A percentile compares a stretch with the other conserved stretches of the same genome.
Conservation (phyloP, 805 yeast species). For the Maudiozyma turicensis region DNA sequence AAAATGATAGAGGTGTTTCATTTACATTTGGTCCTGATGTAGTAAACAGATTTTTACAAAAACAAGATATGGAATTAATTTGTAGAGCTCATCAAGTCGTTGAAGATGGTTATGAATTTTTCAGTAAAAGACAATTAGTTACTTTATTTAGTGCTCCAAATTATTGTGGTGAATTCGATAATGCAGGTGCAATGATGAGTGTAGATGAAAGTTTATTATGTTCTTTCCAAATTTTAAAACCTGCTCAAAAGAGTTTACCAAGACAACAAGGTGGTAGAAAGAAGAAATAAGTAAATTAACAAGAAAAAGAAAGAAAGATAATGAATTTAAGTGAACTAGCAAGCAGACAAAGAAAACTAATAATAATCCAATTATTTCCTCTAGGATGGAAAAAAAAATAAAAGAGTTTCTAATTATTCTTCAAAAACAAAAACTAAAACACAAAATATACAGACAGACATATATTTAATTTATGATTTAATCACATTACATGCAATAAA, state of each 20-base stretch:
- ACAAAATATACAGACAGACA: too few species aligned
- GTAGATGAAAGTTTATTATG: conserved; percentile 94
- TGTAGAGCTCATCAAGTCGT: conserved; percentile 99
- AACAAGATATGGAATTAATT: conserved; percentile 95
- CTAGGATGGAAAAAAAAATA: neutral
- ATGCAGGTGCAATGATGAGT: conserved; percentile 99
- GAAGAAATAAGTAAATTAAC: conserved; percentile 17
- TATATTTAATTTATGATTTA: too few species aligned
- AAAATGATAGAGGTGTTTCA: conserved; percentile 97
- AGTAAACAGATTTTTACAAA: conserved; percentile 89
- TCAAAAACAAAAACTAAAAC: too few species aligned
- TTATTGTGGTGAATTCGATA: conserved; percentile 97
- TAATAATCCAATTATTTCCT: neutral
- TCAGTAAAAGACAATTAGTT: conserved; percentile 90
- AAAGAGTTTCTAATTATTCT: too few species aligned
- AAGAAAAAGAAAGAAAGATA: neutral
- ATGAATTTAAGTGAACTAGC: neutral
- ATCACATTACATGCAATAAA: too few species aligned
- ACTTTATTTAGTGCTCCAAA: conserved; percentile 95
- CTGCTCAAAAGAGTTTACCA: conserved; percentile 72
- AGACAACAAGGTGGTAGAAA: conserved; percentile 30
- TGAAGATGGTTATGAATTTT: conserved; percentile 97
- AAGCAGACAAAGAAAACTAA: neutral
- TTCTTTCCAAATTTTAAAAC: conserved; percentile 93
- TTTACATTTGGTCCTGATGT: conserved; percentile 99